These are phyloP conservation scores for Blastobotrys serpentis DNA, from an alignment of 1,139 yeast genomes.

Conservation along the genomic window DNA sequence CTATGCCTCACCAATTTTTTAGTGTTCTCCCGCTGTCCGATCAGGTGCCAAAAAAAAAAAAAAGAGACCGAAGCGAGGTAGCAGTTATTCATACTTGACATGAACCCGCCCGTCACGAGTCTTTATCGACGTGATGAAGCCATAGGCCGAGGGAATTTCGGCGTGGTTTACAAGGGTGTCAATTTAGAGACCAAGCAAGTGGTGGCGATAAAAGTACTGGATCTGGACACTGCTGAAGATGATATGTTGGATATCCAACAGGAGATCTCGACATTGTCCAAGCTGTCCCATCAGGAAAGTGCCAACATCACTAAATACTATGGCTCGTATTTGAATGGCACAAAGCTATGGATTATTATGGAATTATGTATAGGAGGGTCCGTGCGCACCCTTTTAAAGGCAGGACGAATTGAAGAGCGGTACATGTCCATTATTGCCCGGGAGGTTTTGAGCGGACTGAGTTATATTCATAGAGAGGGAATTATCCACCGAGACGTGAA, in stretches of 20 bases:
- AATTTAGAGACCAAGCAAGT: slow-evolving; percentile 65
- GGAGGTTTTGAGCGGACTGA: slow-evolving; percentile 74
- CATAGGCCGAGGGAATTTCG: slow-evolving; percentile 95
- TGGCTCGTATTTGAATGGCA: slow-evolving; percentile 82
- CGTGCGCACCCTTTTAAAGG: slow-evolving; percentile 77
- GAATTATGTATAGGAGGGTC: slow-evolving; percentile 98
- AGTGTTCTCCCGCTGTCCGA: not conserved
- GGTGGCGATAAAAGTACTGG: slow-evolving; percentile 90
- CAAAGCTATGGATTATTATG: slow-evolving; percentile 96
- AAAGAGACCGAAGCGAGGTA: not conserved
- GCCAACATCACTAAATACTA: slow-evolving; percentile 84
- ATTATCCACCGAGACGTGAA: slow-evolving; percentile 94
- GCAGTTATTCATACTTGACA: not conserved
- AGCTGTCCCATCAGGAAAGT: slow-evolving; percentile 72
- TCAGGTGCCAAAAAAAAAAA: not conserved
- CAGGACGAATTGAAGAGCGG: slow-evolving; percentile 85
- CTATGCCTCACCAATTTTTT: not conserved
- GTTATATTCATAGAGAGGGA: slow-evolving; percentile 81
- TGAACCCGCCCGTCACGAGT: slow-evolving; percentile 28
- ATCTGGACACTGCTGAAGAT: slow-evolving; percentile 89
- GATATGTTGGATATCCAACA: slow-evolving; percentile 94
- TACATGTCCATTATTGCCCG: slow-evolving; percentile 79
- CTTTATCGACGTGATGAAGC: slow-evolving; percentile 79
- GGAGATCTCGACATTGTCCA: slow-evolving; percentile 83
- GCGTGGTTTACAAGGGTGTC: slow-evolving; percentile 83